Evolutionary conservation across 768 basidiomycete genomes (phyloP), one percentile per base, ranked within the genome.

Genomic region (Dentipellis fragilis): DNA sequence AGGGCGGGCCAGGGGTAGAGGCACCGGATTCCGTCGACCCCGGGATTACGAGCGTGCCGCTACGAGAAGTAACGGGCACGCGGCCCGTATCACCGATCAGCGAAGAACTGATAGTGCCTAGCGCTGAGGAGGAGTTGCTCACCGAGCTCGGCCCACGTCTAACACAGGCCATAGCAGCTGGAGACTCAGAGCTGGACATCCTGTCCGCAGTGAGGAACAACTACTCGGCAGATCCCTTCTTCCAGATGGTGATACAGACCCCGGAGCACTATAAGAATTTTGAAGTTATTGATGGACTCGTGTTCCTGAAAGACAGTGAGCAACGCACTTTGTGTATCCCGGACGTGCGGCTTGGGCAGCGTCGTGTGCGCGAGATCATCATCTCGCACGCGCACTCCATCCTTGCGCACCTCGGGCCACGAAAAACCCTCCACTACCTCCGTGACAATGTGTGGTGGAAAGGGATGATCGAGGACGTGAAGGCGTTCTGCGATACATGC

Each of bases 351-450:
- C 10, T 54, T 3, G 39, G 38, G 10, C 2, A 10, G 14, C 48
- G 50, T 10, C 16, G 56, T 4, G 56, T 55, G 9, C 53, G 63
- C 7, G 63, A 64, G 48, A 42, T 59, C 0, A 22, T 62, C 2
- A 62, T 64, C 10, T 36, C 52, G 2, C 63, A 62, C 16, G 63
- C 63, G 17, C 63, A 64, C 47, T 59, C 58, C 6, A 10, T 64
- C 1, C 48, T 64, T 8, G 63, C 63, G 8, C 63, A 64, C 54
- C 50, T 64, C 2, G 63, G 63, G 14, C 23, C 36, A 16, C 1
- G n/a, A 16, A 65, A 65, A 58, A 65, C 64, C 4, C 4, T 58
- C 1, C 8, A 52, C 12, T 65, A 61, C 51, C 40, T 65, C 1
- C 48, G 59, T 2, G 34, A 58, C 10, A 35, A 57, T 14, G 54